Base-by-base conservation (phyloP, 2,329 filamentous ascomycete species). In the Daldinia sp. region DNA sequence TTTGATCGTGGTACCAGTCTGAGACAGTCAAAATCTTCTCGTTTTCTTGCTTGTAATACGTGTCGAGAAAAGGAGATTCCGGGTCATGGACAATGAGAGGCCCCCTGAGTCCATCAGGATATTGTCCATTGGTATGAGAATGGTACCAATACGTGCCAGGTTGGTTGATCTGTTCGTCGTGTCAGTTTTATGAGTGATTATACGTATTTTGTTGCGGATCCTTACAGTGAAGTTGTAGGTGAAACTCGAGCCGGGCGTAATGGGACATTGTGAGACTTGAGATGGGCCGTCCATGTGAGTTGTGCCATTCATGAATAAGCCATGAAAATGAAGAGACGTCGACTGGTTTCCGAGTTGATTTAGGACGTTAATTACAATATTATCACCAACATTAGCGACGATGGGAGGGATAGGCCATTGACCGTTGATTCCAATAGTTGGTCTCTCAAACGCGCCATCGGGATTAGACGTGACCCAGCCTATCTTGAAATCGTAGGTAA, bases 131-230 rank as follows among this genome's bases (percentile, higher is more conserved):
- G 23, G 85, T 84, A 75, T 93, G 91, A 4, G 89, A 91, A 77
- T 93, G 91, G 72, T 94, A 94, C 92, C 92, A 94, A 78, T 93
- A 94, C 0, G 91, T 92, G 30, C 92, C 92, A 0, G 89, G 85
- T 81, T 93, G 90, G 55, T 88, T 76, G 61, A 86, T 78, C 90
- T 85, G 41, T 6, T 26, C 18, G 37, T 39, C 7, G 9, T 28
- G 53, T 74, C 55, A 74, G 65, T 23, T 44, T 13, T 2, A n/a
- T 48, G 20, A 23, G 6, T 4, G 6, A 37, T 26, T 26, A 50
- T 44, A 13, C 15, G 39, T 41, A 28, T n/a, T 44, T 35, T n/a
- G 13, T 28, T 26, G 18, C 0, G 50, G 56, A 7, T 58, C 73
- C 80, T 75, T 76, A 90, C 88, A 2, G 85, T 90, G 75, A 93